Evolutionary conservation across 129 eudicot genomes (phyloP), one percentile per base, ranked within the genome.

Genomic region (Artemisia annua): DNA sequence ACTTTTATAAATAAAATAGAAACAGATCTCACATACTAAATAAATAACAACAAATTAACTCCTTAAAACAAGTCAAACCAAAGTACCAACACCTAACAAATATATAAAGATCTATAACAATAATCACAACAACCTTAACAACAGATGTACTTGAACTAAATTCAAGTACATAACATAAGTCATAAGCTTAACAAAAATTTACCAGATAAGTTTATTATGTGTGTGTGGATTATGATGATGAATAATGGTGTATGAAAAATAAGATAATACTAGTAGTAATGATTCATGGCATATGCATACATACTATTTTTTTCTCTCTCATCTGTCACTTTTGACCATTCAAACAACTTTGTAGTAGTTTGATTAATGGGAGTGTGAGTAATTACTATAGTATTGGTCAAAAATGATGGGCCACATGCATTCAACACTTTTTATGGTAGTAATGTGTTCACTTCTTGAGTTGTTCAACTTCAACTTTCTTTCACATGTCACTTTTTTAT

Each of bases 381-480:
- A 49, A 8, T 16, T 5, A 68, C 8, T 28, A 55, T 22, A 14
- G 26, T 66, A 75, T 46, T 58, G 74, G 80, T 76, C 80, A 76
- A 76, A 57, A 76, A 16, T 28, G 80, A 67, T 76, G 74, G 80
- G 67, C 71, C 80, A 75, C 79, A 65, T 75, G 72, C 79, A 64
- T 75, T 75, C 79, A 52, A 28, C 28, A 7, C 64, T 75, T 43
- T 75, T 75, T n/a, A 52, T 61, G 16, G 22, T 20, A 0, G 22
- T 20, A 20, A 20, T 20, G 22, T 20, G 22, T 26, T 32, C 4
- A 51, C 48, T 5, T 49, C 30, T 61, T 72, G 59, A 72, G 61
- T 48, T 72, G 69, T 72, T 72, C 77, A 72, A 72, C 50, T 61
- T 56, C 48, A 48, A 46, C 75, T 39, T 54, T 20, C 22, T 1